These are phyloP conservation scores for Pichia cactophila DNA, from an alignment of 1,139 yeast species.

Conservation along the genomic window DNA sequence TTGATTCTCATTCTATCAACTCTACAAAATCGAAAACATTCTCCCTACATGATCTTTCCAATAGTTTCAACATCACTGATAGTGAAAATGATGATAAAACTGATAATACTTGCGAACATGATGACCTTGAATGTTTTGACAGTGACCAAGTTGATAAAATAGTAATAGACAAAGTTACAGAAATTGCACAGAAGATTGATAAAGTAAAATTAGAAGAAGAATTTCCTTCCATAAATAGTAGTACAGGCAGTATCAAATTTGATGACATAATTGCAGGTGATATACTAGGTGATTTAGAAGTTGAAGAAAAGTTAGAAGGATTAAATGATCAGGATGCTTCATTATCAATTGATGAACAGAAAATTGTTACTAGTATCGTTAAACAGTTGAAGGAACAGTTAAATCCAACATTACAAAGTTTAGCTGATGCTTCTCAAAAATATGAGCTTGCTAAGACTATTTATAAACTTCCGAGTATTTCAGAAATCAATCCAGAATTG, in stretches of 20 bases:
- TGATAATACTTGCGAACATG: not conserved
- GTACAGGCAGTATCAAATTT: constrained; percentile 8
- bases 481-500: constrained; percentile 15
- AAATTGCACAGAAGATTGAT: not conserved
- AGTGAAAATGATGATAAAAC: not conserved
- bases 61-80: not conserved
- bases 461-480: constrained; percentile 24
- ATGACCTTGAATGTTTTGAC: not conserved
- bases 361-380: constrained; percentile 19
- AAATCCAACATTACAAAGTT: constrained; percentile 16
- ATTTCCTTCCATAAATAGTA: not conserved
- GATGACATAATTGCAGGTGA: constrained; percentile 13
- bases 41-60: not conserved
- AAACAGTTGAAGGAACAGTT: constrained; percentile 18
- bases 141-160: not conserved
- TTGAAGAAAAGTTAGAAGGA: not conserved
- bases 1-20: not conserved
- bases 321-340: not conserved
- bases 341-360: constrained; percentile 3
- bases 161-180: not conserved
- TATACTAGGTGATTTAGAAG: constrained; percentile 6
- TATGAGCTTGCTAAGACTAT: constrained; percentile 21
- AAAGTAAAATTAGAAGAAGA: not conserved
- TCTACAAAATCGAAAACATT: not conserved
- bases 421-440: constrained; percentile 19